A percentile compares a stretch with the other conserved stretches of the same genome.
Conservation (phyloP, 2,329 filamentous ascomycete genomes). For the Fusarium tanahbumbuense region DNA sequence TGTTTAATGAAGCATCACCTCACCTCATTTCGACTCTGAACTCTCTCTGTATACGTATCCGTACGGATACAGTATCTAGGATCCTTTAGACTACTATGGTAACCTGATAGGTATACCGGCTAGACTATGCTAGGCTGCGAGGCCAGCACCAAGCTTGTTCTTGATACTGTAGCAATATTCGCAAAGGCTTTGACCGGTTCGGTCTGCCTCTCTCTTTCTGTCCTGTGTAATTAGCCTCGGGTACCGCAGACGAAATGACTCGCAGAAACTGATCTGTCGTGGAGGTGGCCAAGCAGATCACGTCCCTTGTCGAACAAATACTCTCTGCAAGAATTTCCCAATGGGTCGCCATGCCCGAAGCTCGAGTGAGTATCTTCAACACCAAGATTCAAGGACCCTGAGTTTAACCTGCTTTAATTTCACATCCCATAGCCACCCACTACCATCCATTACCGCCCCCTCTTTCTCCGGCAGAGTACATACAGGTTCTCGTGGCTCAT, state of each 20-base stretch:
- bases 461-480: conserved; percentile 17
- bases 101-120: not conserved
- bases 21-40: conserved; percentile 1
- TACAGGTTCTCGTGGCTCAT: conserved; percentile 5
- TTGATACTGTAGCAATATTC: not conserved
- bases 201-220: not conserved
- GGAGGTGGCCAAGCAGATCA: conserved; percentile 32
- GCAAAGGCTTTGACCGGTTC: conserved; percentile 8
- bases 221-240: conserved; percentile 28
- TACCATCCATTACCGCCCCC: conserved; percentile 30
- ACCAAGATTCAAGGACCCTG: conserved; percentile 25
- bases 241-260: conserved; percentile 31
- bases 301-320: conserved; percentile 17
- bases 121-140: not conserved
- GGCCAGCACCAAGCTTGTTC: not conserved
- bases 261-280: conserved; percentile 30
- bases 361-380: conserved; percentile 7
- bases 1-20: conserved; percentile 23
- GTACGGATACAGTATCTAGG: not conserved
- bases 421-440: conserved; percentile 25
- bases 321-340: conserved; percentile 27
- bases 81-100: not conserved
- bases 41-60: not conserved
- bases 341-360: conserved; percentile 26
- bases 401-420: conserved; percentile 36